These are phyloP conservation scores for Evernia prunastri DNA, from an alignment of 495 filamentous ascomycete species.

Conservation along the genomic window DNA sequence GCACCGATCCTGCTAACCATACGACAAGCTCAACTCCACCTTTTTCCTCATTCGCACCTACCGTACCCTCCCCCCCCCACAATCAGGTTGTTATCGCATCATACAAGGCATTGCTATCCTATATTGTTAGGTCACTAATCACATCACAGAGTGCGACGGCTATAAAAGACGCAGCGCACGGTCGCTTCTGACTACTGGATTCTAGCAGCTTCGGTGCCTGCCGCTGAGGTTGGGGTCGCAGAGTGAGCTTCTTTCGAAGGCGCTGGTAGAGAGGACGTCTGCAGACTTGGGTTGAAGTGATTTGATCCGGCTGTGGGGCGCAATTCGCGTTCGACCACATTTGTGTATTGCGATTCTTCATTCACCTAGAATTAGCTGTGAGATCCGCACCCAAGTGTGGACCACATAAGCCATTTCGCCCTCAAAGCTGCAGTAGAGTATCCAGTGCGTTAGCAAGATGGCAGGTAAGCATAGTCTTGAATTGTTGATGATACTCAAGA, in stretches of 20 bases:
- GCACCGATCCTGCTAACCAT: not conserved
- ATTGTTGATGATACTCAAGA: conserved; percentile 8
- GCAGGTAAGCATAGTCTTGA: conserved; percentile 23
- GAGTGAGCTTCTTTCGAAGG: conserved; percentile 10
- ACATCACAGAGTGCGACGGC: not conserved
- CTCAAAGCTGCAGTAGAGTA: conserved; percentile 20
- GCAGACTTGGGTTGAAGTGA: conserved; percentile 17
- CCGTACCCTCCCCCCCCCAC: not conserved
- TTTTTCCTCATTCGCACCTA: conserved; percentile 6
- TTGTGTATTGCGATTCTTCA: conserved; percentile 20
- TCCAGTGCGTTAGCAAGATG: conserved; percentile 16
- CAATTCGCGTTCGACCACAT: conserved; percentile 17
- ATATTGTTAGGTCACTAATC: not conserved
- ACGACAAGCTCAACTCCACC: conserved; percentile 11
- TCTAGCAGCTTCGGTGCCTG: conserved; percentile 1
- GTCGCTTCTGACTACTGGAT: not conserved
- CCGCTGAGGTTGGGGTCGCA: conserved; percentile 9
- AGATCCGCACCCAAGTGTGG: conserved; percentile 20
- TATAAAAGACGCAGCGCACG: conserved; percentile 4
- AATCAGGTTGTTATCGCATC: conserved; percentile 1
- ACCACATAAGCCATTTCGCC: conserved; percentile 21
- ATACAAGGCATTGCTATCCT: not conserved
- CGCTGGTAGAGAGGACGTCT: conserved; percentile 10
- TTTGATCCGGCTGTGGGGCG: conserved; percentile 21
- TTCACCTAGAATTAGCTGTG: conserved; percentile 23